Percentiles rank a stretch among this genome's conserved stretches.
phyloP scores from a whole-genome alignment of 371 early-diverging fungal genomes.

The Lichtheimia ramosa region DNA sequence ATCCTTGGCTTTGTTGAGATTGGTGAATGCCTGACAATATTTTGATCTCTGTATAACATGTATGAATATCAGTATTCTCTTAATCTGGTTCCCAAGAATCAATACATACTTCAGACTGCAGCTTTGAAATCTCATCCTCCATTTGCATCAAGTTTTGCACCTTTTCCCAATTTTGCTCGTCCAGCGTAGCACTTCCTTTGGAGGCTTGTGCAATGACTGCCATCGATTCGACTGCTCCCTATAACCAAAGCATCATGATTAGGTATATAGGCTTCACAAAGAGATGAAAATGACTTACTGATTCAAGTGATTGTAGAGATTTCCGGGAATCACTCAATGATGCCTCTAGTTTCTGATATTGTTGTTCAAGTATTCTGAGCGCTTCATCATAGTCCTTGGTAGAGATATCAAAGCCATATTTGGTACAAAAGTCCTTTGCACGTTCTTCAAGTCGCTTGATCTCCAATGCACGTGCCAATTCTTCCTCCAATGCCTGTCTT shows the following conservation, averaged over 20 bases:
- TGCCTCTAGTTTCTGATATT: background rate
- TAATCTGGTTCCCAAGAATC: background rate
- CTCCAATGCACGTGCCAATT: slow-evolving; percentile 3
- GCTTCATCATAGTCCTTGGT: slow-evolving; percentile 9
- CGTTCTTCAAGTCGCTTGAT: background rate
- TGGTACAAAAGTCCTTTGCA: slow-evolving; percentile 11
- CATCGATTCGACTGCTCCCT: slow-evolving; percentile 61
- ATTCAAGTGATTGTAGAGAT: slow-evolving; percentile 7
- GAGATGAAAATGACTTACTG: slow-evolving; percentile 3
- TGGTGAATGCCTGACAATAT: slow-evolving; percentile 70
- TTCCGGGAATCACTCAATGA: slow-evolving; percentile 8
- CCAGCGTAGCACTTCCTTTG: slow-evolving; percentile 74
- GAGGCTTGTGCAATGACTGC: slow-evolving; percentile 79
- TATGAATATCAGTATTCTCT: too few species aligned
- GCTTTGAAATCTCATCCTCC: slow-evolving; percentile 75
- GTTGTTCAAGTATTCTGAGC: slow-evolving; percentile 4
- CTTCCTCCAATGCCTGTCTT: slow-evolving; percentile 10
- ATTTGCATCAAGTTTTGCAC: slow-evolving; percentile 71
- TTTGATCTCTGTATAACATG: slow-evolving; percentile 52
- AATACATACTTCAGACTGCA: slow-evolving; percentile 63
- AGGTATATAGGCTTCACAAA: background rate
- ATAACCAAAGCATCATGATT: background rate
- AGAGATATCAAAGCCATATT: slow-evolving; percentile 18
- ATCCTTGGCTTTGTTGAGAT: slow-evolving; percentile 70
- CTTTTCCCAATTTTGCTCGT: slow-evolving; percentile 78